phyloP scores from a whole-genome alignment of 2,329 filamentous ascomycete species.

The Periconia sp. region DNA sequence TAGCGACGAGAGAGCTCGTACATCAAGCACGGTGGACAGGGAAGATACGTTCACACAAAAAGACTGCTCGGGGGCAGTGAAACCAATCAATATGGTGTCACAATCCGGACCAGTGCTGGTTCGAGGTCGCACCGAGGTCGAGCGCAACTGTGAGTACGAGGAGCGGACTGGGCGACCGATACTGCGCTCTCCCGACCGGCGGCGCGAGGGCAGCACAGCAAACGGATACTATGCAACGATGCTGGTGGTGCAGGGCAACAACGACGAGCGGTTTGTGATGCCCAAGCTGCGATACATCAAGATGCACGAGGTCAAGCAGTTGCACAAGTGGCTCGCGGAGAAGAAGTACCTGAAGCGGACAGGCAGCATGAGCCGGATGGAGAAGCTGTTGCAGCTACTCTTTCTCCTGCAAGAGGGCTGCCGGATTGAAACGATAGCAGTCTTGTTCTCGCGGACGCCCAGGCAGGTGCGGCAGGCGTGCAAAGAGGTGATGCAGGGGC shows the following conservation, averaged over 20 bases:
- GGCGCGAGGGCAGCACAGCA: constrained; percentile 21
- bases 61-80: neutral
- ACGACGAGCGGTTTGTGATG: constrained; percentile 17
- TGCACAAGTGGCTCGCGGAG: constrained; percentile 21
- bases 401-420: constrained; percentile 27
- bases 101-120: constrained; percentile 1
- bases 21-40: neutral
- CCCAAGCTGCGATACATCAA: constrained; percentile 27
- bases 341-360: constrained; percentile 15
- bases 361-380: constrained; percentile 22
- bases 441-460: constrained; percentile 31
- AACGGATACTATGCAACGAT: constrained; percentile 17
- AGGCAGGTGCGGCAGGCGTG: constrained; percentile 23
- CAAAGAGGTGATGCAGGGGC: constrained; percentile 25
- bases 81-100: neutral
- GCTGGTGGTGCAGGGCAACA: constrained; percentile 21
- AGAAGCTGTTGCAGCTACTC: constrained; percentile 31
- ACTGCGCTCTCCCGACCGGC: constrained; percentile 17
- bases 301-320: constrained; percentile 24
- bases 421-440: constrained; percentile 29
- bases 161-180: constrained; percentile 7
- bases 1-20: neutral
- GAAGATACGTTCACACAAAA: neutral
- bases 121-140: constrained; percentile 13
- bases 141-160: constrained; percentile 17